Evolutionary conservation across 768 basidiomycete species (phyloP).

Genomic region (Daedaleopsis sinensis): DNA sequence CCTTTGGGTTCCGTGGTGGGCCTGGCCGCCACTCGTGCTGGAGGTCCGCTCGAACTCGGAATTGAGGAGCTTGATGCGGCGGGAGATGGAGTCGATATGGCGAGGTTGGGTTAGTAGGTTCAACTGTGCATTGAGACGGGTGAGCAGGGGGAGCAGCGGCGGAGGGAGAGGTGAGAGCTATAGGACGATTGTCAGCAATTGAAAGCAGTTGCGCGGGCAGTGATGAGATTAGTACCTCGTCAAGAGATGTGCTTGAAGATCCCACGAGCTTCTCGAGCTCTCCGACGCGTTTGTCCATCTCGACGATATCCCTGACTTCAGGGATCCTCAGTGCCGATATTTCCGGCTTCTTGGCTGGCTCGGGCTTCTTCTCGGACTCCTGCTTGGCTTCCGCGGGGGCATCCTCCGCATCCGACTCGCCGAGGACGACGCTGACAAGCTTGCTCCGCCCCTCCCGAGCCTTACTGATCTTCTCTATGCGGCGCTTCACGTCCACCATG

Average conservation of each 20-base stretch:
- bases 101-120: slow-evolving; percentile 91
- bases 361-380: not conserved
- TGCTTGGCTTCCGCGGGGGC: not conserved
- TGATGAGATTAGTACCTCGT: slow-evolving; percentile 60
- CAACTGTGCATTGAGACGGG: slow-evolving; percentile 83
- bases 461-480: slow-evolving; percentile 69
- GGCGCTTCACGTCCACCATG: slow-evolving; percentile 70
- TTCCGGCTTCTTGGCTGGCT: slow-evolving; percentile 25
- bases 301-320: slow-evolving; percentile 56
- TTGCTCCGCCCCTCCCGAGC: slow-evolving; percentile 66
- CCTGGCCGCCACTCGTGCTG: slow-evolving; percentile 36
- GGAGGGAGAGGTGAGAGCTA: slow-evolving; percentile 75
- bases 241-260: slow-evolving; percentile 73
- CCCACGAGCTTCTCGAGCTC: slow-evolving; percentile 85
- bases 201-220: not conserved
- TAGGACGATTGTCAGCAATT: not conserved
- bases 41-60: slow-evolving; percentile 90
- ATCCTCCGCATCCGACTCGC: slow-evolving; percentile 29
- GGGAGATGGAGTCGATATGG: slow-evolving; percentile 93
- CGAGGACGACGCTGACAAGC: slow-evolving; percentile 61
- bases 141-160: slow-evolving; percentile 81
- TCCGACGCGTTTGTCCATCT: slow-evolving; percentile 83
- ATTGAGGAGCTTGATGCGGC: slow-evolving; percentile 88
- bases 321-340: slow-evolving; percentile 17
- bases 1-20: slow-evolving; percentile 45